A percentile compares a stretch with the other conserved stretches of the same genome.
These are phyloP conservation scores for Abrus precatorius DNA, from an alignment of 306 rosid species.

Conservation along the genomic window DNA sequence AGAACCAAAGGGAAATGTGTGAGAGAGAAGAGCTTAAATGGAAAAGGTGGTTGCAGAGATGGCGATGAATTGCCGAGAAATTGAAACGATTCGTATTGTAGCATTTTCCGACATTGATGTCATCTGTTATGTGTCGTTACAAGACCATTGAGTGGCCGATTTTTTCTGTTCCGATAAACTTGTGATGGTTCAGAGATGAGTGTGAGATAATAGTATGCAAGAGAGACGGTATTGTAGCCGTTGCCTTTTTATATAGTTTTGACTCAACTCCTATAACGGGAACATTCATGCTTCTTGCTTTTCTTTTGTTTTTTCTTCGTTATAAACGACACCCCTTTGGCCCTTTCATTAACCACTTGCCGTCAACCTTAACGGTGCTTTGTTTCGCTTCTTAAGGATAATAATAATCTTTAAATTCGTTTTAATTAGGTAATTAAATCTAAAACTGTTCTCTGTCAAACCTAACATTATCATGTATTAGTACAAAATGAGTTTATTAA, in stretches of 20 bases:
- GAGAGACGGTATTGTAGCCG: constrained; percentile 50
- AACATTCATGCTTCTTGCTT: neutral
- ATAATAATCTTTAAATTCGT: too few species aligned
- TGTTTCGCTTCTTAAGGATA: neutral
- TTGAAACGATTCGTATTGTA: constrained; percentile 37
- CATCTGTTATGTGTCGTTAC: neutral
- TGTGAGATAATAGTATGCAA: neutral
- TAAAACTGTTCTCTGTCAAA: too few species aligned
- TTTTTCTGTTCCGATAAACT: constrained; percentile 51
- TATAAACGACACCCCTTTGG: too few species aligned
- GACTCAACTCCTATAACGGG: constrained; percentile 34
- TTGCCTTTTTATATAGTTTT: constrained; percentile 51
- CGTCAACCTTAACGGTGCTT: neutral
- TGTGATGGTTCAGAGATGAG: neutral
- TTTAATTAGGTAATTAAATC: too few species aligned
- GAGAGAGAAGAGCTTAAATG: constrained; percentile 55
- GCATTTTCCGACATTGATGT: constrained; percentile 44
- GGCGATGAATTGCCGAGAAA: constrained; percentile 48
- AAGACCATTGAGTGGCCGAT: constrained; percentile 24
- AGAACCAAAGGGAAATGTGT: constrained; percentile 66
- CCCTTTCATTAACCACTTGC: neutral
- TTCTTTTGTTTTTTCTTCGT: too few species aligned
- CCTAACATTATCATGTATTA: too few species aligned
- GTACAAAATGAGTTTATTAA: too few species aligned
- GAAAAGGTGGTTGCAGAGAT: constrained; percentile 24